Evolutionary conservation across 2,329 filamentous ascomycete species (phyloP).

Genomic region (Fusarium nurragi): DNA sequence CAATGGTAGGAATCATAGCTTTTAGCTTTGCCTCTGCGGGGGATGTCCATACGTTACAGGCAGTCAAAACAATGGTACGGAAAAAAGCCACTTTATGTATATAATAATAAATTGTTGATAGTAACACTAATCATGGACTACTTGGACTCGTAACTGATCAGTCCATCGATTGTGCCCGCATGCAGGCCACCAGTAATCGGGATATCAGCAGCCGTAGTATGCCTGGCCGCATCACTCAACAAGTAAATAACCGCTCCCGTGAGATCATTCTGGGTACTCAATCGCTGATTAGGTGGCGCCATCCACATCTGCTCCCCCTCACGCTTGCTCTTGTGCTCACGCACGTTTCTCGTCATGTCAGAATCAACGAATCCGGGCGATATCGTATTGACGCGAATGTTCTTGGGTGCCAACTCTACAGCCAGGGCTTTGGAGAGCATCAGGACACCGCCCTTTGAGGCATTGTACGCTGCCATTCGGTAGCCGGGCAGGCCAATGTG

Average conservation of each 20-base stretch:
- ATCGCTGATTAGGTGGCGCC: constrained; percentile 51
- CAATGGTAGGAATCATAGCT: too few relatives aligned
- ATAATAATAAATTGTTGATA: too few relatives aligned
- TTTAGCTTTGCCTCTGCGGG: too few relatives aligned
- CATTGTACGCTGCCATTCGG: constrained; percentile 53
- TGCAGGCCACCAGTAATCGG: constrained; percentile 56
- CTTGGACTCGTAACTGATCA: constrained; percentile 48
- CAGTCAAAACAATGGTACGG: too few relatives aligned
- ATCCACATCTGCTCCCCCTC: constrained; percentile 52
- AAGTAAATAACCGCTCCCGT: constrained; percentile 55
- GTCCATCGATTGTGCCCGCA: constrained; percentile 50
- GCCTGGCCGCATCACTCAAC: constrained; percentile 54
- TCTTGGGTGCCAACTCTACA: constrained; percentile 51
- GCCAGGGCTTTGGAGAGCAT: constrained; percentile 53
- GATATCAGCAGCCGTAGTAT: constrained; percentile 57
- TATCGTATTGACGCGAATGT: constrained; percentile 52
- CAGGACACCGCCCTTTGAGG: constrained; percentile 54
- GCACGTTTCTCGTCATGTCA: constrained; percentile 48
- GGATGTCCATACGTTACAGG: too few relatives aligned
- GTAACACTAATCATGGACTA: background rate
- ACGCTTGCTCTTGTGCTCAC: constrained; percentile 46
- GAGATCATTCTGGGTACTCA: constrained; percentile 55
- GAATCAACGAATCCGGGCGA: constrained; percentile 52
- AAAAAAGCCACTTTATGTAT: too few relatives aligned
- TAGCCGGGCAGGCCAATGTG: constrained; percentile 39